Conservation (phyloP, 139 green algal genomes). For the Cymbomonas tetramitiformis region DNA sequence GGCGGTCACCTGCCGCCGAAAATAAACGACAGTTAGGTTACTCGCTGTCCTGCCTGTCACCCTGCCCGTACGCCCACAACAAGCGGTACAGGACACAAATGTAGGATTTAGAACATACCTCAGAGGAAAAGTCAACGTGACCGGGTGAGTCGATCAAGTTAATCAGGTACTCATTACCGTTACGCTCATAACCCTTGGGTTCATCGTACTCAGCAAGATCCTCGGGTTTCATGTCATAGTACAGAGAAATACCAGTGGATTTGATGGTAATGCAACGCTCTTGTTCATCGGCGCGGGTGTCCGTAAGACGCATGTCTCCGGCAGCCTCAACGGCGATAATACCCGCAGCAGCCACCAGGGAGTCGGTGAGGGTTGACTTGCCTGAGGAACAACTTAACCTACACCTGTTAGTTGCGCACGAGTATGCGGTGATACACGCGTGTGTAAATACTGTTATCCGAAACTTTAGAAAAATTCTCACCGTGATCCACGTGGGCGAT, state of each 20-base stretch:
- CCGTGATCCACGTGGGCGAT: slow-evolving; percentile 43
- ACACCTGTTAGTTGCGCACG: not conserved
- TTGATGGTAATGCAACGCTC: slow-evolving; percentile 99
- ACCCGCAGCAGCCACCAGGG: slow-evolving; percentile 90
- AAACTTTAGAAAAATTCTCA: slow-evolving; percentile 9
- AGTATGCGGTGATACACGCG: too few species aligned
- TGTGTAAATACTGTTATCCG: too few species aligned
- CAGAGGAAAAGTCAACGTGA: slow-evolving; percentile 98
- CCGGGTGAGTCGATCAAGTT: slow-evolving; percentile 99
- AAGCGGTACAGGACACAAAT: too few species aligned
- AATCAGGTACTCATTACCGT: slow-evolving; percentile 87
- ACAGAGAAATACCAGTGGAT: slow-evolving; percentile 97
- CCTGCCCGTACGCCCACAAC: too few species aligned
- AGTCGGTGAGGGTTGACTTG: slow-evolving; percentile 95
- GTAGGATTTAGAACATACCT: too few species aligned
- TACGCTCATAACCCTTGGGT: slow-evolving; percentile 44
- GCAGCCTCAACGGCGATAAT: slow-evolving; percentile 87
- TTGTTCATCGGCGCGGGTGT: slow-evolving; percentile 94
- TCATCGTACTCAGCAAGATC: slow-evolving; percentile 59
- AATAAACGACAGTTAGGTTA: too few species aligned
- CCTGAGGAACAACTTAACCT: slow-evolving; percentile 20
- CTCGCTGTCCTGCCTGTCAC: too few species aligned
- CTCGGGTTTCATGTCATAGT: slow-evolving; percentile 80
- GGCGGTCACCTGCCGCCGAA: too few species aligned
- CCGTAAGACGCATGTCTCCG: slow-evolving; percentile 40